Evolutionary conservation across 2,329 filamentous ascomycete genomes (phyloP), one percentile per base, ranked within the genome.

Genomic region (Aspergillus amoenus): DNA sequence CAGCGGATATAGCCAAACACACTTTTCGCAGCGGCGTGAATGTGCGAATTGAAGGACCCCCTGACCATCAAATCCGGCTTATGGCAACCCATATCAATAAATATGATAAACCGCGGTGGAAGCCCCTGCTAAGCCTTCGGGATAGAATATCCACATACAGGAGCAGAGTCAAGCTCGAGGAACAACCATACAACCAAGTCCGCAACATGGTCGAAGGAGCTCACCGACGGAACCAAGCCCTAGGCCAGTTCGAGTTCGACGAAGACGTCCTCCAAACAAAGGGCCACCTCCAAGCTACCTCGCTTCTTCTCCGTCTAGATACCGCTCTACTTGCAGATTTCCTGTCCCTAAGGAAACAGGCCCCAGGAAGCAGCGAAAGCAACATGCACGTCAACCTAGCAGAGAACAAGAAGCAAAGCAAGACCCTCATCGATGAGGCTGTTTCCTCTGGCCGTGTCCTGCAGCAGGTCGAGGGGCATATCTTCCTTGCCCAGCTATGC

Each of bases 401-500:
- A 2, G 21, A 48, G 3, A 74, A 77, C 45, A 70, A 76, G 5
- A 53, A 66, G 1, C 73, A 78, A 5, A 82, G 80, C 59, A 54
- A 70, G 1, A 43, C 42, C 0, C 66, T 85, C 9, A 73, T 79
- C 15, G 40, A 70, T 0, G 63, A 66, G 0, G 80, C 82, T 0
- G 55, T 12, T 1, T 27, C 9, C 12, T 49, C 52, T 18, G 12
- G 3, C 0, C 47, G 59, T 22, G 18, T 58, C 27, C 2, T 52
- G n/a, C 52, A 57, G 73, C 68, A 81, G 57, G 74, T 78, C 0
- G 81, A 86, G 63, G 81, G 76, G 0, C 73, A 80, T 44, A 69
- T 86, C 21, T 82, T 81, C 62, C 76, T 73, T 21, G 80, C 80
- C 0, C 76, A 79, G 5, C 77, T 82, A 41, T 79, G 75, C 34